Base-by-base conservation (phyloP, 2,329 filamentous ascomycete species). In the Rhexocercosporidium sp. region DNA sequence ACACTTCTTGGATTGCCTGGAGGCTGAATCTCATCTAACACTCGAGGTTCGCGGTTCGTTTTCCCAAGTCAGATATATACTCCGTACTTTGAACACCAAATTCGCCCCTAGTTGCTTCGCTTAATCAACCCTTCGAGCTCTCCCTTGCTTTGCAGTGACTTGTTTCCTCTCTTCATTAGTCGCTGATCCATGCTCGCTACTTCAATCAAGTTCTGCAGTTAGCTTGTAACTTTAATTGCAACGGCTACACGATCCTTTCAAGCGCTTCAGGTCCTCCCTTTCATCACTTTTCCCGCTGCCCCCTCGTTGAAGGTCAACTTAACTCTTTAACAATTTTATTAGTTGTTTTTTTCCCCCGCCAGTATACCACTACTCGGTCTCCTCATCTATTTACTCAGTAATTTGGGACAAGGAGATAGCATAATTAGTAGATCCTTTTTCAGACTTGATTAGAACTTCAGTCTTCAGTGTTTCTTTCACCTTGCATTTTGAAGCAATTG, bases 221-320 rank as follows among this genome's bases (percentile, higher is more conserved):
- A 59, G 7, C 8, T 31, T 9, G 65, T 63, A 11, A 51, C 65
- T 29, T 63, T 49, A 31, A 51, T 63, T 37, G 63, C 65, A 16
- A 63, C 1, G 39, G 63, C 59, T 66, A 59, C 7, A 66, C 44
- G n/a, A 66, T 57, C n/a, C 65, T 46, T 22, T 66, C 60, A 34
- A 66, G n/a, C n/a, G n/a, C n/a, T n/a, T n/a, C n/a, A n/a, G n/a
- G n/a, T 51, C 53, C 60, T 59, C 57, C 12, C 34, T 57, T 1
- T 57, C 57, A 1, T 59, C 65, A 66, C 57, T 31, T 18, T 62
- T 47, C 8, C 64, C 64, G 29, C 20, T 61, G 34, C 54, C 64
- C 11, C 59, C 65, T 63, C 60, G 22, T 66, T 59, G 54, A 63
- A 63, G 37, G 39, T 63, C 47, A 66, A 44, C 37, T 63, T 25